These are phyloP conservation scores for Setaria viridis DNA, from an alignment of 202 grass and related monocot genomes.

Conservation along the genomic window DNA sequence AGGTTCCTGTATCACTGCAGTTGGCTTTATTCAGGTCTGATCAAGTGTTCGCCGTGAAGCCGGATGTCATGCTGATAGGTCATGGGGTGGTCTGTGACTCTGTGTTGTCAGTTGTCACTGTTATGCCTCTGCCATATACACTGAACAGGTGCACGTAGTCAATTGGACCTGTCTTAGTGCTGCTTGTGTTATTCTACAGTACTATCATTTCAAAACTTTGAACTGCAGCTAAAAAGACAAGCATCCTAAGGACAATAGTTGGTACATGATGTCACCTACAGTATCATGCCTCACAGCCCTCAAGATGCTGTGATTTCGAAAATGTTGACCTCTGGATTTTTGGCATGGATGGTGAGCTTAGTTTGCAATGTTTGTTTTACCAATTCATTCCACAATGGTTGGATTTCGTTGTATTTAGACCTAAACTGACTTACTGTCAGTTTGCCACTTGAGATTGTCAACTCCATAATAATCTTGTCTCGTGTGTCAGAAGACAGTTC, in stretches of 20 bases:
- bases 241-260: conserved; percentile 9
- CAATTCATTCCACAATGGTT: not conserved
- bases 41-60: not conserved
- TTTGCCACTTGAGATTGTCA: conserved; percentile 15
- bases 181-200: conserved; percentile 8
- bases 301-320: conserved; percentile 25
- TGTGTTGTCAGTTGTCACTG: not conserved
- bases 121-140: not conserved
- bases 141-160: conserved; percentile 25
- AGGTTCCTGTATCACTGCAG: conserved; percentile 38
- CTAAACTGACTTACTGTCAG: not conserved
- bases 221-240: conserved; percentile 3
- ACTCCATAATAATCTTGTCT: conserved; percentile 7
- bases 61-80: conserved; percentile 19
- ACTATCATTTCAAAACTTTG: conserved; percentile 30
- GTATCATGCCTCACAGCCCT: conserved; percentile 9
- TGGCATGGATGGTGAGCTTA: not conserved
- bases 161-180: conserved; percentile 9
- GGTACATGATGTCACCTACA: conserved; percentile 17
- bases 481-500: conserved; percentile 2
- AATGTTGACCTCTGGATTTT: not conserved
- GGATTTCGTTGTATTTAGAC: conserved; percentile 12
- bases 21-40: conserved; percentile 12
- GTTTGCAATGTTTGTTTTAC: not conserved
- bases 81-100: not conserved